These are phyloP conservation scores for Panaeolus cyanescens DNA, from an alignment of 768 basidiomycete genomes.

Conservation along the genomic window DNA sequence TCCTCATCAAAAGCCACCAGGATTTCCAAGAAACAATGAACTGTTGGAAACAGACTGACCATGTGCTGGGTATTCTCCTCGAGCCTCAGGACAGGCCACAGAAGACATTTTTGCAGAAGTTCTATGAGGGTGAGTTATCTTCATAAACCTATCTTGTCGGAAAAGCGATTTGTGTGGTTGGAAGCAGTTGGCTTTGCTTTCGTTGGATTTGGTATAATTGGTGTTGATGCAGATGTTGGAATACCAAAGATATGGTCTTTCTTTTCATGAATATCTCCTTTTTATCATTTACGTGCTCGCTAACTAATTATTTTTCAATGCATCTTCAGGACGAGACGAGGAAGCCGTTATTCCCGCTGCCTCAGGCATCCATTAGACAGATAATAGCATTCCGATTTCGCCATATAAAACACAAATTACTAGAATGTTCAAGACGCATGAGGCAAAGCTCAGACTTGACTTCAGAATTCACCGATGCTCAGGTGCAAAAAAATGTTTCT, in stretches of 20 bases:
- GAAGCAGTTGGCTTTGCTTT: background rate
- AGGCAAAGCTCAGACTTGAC: background rate
- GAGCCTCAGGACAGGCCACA: constrained; percentile 43
- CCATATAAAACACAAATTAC: background rate
- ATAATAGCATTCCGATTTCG: background rate
- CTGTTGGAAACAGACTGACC: constrained; percentile 88
- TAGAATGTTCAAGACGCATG: background rate
- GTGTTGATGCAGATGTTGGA: too few relatives aligned
- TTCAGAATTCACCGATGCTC: too few relatives aligned
- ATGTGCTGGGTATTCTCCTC: constrained; percentile 73
- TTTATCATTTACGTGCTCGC: background rate
- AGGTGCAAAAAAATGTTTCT: too few relatives aligned
- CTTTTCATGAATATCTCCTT: too few relatives aligned
- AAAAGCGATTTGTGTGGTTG: background rate
- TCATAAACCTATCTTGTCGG: background rate
- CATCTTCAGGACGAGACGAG: constrained; percentile 70
- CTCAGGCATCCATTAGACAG: constrained; percentile 41
- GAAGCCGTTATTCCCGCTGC: constrained; percentile 71
- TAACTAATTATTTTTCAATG: background rate
- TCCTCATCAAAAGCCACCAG: constrained; percentile 80
- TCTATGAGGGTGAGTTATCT: constrained; percentile 69
- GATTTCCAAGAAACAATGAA: constrained; percentile 97
- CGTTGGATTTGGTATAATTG: background rate
- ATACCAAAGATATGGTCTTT: too few relatives aligned
- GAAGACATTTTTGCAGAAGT: constrained; percentile 79